phyloP scores from a whole-genome alignment of 2,329 filamentous ascomycete genomes.

The Colletotrichum sp. region DNA sequence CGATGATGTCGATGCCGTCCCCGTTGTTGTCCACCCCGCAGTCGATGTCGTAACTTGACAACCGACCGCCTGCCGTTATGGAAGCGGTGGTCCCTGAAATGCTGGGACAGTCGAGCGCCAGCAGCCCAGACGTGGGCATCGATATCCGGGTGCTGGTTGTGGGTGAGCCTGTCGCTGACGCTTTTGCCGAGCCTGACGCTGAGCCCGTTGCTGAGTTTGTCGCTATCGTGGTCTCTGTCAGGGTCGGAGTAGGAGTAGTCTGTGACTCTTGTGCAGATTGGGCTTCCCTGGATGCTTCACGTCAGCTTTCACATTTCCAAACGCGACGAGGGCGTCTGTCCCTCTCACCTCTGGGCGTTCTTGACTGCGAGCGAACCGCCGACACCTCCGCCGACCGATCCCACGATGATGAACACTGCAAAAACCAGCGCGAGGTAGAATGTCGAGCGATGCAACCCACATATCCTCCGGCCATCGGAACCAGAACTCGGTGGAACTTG shows the following conservation, averaged over 20 bases:
- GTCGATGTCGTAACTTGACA: background rate
- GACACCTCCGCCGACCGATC: background rate
- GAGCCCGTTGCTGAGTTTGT: background rate
- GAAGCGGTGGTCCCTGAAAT: background rate
- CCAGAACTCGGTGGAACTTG: rapidly evolving
- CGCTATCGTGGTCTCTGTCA: background rate
- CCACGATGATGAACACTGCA: background rate
- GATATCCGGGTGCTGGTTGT: background rate
- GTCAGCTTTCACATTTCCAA: rapidly evolving
- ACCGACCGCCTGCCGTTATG: background rate
- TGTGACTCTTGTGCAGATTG: background rate
- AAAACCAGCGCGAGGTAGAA: background rate
- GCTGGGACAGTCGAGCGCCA: background rate
- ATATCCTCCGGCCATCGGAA: background rate
- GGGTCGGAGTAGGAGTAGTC: background rate
- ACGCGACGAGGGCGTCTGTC: background rate
- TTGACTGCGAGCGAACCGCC: background rate
- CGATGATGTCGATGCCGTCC: background rate
- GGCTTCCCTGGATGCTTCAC: background rate
- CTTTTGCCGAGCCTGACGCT: background rate
- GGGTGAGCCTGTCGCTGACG: background rate
- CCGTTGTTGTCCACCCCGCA: background rate
- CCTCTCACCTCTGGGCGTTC: background rate
- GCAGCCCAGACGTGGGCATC: background rate
- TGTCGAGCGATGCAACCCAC: background rate